phyloP scores from a whole-genome alignment of 2,329 filamentous ascomycete genomes.

The Fusarium verrucosum region DNA sequence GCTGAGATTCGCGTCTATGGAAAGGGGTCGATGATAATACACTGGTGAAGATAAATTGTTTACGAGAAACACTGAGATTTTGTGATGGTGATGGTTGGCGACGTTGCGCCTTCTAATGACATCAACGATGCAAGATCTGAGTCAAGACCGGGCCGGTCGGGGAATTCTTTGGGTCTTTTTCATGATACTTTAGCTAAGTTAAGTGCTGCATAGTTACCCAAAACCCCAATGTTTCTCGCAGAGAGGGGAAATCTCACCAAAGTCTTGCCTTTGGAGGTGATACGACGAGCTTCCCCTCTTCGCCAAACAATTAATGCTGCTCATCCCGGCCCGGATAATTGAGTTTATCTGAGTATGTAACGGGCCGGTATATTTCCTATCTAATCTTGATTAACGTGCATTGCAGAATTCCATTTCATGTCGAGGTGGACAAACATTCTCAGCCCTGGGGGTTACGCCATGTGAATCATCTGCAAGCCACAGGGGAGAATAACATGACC shows the following conservation, averaged over 20 bases:
- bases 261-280: slow-evolving; percentile 8
- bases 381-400: background rate
- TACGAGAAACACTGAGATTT: background rate
- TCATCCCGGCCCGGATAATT: background rate
- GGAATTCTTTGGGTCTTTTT: background rate
- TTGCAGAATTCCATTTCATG: background rate
- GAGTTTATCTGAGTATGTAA: background rate
- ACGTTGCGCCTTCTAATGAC: slow-evolving; percentile 6
- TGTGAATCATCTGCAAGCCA: background rate
- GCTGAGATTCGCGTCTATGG: no score
- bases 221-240: background rate
- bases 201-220: no score
- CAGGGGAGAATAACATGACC: background rate
- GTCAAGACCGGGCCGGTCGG: background rate
- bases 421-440: background rate
- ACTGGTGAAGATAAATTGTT: background rate
- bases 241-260: slow-evolving; percentile 1
- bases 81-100: background rate
- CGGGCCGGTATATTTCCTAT: background rate
- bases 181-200: background rate
- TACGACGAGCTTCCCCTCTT: slow-evolving; percentile 4
- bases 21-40: no score
- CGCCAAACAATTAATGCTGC: no score
- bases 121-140: background rate
- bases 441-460: background rate